Evolutionary conservation across 768 basidiomycete genomes (phyloP).

Genomic region (Boletus patriciae): DNA sequence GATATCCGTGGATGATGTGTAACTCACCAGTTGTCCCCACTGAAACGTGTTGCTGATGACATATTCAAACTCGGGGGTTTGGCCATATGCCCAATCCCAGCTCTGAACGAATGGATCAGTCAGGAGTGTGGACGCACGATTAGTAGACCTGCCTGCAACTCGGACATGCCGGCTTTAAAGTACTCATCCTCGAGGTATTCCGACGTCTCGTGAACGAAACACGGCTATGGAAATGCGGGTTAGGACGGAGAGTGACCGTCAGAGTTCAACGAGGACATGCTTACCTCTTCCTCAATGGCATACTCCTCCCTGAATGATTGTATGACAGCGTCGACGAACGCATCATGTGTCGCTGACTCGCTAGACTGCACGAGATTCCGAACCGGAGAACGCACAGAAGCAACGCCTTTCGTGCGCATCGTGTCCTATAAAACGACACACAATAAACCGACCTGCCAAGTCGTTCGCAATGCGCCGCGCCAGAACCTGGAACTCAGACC

Average conservation of each 20-base stretch:
- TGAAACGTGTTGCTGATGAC: slow-evolving; percentile 42
- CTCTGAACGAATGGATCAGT: slow-evolving; percentile 47
- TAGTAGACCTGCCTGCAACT: slow-evolving; percentile 58
- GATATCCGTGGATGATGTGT: not conserved
- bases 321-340: slow-evolving; percentile 69
- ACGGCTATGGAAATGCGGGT: slow-evolving; percentile 34
- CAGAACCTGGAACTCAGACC: slow-evolving; percentile 11
- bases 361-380: slow-evolving; percentile 69
- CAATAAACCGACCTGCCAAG: not conserved
- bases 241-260: not conserved
- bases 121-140: not conserved
- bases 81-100: slow-evolving; percentile 93
- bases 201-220: slow-evolving; percentile 45
- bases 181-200: slow-evolving; percentile 50
- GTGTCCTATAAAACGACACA: slow-evolving; percentile 50
- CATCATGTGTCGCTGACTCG: slow-evolving; percentile 56
- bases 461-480: not conserved
- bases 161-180: slow-evolving; percentile 66
- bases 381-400: slow-evolving; percentile 91
- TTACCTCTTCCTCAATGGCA: slow-evolving; percentile 37
- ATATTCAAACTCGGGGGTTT: slow-evolving; percentile 91
- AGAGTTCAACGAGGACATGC: not conserved
- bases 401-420: slow-evolving; percentile 83
- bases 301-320: slow-evolving; percentile 67
- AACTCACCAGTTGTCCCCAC: slow-evolving; percentile 51